Evolutionary conservation across 495 filamentous ascomycete species (phyloP).

Genomic region (Talaromyces stipitatus): DNA sequence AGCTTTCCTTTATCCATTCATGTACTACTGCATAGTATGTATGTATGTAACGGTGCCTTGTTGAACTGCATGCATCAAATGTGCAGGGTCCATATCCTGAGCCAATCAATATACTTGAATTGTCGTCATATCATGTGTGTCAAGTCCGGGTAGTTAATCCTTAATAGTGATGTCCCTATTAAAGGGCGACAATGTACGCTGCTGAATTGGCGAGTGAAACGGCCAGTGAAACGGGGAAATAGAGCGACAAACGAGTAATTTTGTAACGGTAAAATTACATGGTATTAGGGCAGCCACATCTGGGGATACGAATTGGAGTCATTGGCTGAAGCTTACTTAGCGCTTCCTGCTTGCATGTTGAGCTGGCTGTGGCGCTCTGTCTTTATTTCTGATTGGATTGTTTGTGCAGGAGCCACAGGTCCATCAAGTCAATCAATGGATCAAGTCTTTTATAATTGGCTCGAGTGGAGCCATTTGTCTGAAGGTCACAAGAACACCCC

Average conservation of each 20-base stretch:
- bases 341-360: background rate
- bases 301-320: background rate
- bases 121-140: too few species aligned
- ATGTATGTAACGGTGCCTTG: background rate
- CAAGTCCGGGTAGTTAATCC: too few species aligned
- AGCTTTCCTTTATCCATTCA: background rate
- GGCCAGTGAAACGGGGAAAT: background rate
- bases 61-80: background rate
- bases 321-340: background rate
- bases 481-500: conserved; percentile 2
- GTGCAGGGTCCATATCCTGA: background rate
- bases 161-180: too few species aligned
- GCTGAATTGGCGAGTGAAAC: background rate
- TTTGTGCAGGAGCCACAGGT: background rate
- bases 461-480: background rate
- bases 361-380: background rate
- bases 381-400: background rate
- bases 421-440: background rate
- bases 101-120: background rate
- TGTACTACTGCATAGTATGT: background rate
- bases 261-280: background rate
- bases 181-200: background rate
- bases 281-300: background rate
- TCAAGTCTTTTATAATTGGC: background rate
- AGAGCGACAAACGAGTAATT: background rate